Evolutionary conservation across 495 filamentous ascomycete species (phyloP).

Genomic region (Achaetomiella virescens): DNA sequence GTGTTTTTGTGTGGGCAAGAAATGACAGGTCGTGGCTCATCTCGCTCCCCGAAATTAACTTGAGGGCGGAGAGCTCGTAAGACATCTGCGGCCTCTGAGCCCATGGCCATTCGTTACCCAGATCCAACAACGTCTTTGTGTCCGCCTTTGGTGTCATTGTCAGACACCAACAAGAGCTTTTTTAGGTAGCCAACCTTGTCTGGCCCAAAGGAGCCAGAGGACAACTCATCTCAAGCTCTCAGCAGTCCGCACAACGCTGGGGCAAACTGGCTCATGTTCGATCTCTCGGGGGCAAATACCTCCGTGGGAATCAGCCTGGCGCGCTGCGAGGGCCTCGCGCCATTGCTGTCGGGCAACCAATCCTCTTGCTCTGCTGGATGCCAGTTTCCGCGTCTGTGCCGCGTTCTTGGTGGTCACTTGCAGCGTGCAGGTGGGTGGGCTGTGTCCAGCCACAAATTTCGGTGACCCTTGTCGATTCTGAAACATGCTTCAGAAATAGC

Average conservation of each 20-base stretch:
- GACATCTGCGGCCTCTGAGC: not conserved
- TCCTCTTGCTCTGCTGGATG: no score
- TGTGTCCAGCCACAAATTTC: constrained; percentile 25
- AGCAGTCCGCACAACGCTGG: no score
- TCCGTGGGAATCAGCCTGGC: no score
- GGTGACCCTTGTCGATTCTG: constrained; percentile 24
- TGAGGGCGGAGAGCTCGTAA: no score
- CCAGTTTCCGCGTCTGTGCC: constrained; percentile 8
- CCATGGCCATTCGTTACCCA: not conserved
- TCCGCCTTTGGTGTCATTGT: not conserved
- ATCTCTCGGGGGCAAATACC: no score
- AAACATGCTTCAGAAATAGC: constrained; percentile 34
- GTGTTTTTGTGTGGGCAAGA: not conserved
- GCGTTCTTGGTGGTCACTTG: not conserved
- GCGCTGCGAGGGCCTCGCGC: no score
- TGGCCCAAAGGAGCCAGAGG: not conserved
- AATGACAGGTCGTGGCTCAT: no score
- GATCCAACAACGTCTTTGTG: not conserved
- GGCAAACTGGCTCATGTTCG: no score
- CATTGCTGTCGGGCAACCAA: no score
- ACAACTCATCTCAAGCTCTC: no score
- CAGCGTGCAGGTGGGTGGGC: constrained; percentile 15
- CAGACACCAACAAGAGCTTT: not conserved
- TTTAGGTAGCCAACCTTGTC: not conserved
- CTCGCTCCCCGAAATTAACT: not conserved